A percentile compares a stretch with the other conserved stretches of the same genome.
Evolutionary conservation across 805 yeast genomes (phyloP).

Genomic region (Candida awuae): DNA sequence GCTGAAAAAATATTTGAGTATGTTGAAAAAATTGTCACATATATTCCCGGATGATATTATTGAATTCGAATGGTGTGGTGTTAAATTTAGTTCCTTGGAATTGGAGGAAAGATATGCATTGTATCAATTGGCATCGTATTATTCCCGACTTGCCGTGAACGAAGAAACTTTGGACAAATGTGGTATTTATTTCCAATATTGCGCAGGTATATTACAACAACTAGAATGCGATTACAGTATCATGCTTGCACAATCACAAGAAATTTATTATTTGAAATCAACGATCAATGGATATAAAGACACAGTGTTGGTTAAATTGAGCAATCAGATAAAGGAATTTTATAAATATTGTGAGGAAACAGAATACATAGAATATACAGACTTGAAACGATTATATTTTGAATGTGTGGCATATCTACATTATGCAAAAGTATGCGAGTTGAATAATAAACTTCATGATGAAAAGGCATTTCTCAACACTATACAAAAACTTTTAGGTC

Average conservation of each 20-base stretch:
- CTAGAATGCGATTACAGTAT: slow-evolving; percentile 7
- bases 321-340: slow-evolving; percentile 52
- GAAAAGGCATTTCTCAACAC: slow-evolving; percentile 52
- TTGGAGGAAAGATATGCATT: slow-evolving; percentile 58
- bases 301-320: slow-evolving; percentile 52
- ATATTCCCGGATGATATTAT: slow-evolving; percentile 61
- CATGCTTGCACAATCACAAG: slow-evolving; percentile 76
- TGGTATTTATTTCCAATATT: slow-evolving; percentile 55
- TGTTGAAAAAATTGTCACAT: slow-evolving; percentile 34
- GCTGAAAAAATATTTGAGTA: slow-evolving; percentile 34
- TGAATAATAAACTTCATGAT: slow-evolving; percentile 53
- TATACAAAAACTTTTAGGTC: slow-evolving; percentile 33
- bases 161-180: slow-evolving; percentile 54
- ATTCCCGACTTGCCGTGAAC: slow-evolving; percentile 46
- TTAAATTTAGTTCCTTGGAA: slow-evolving; percentile 33
- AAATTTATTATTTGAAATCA: slow-evolving; percentile 75
- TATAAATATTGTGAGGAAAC: slow-evolving; percentile 34
- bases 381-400: slow-evolving; percentile 57
- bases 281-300: slow-evolving; percentile 42
- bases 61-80: slow-evolving; percentile 66
- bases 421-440: slow-evolving; percentile 42
- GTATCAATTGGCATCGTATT: slow-evolving; percentile 62
- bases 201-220: slow-evolving; percentile 50
- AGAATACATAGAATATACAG: slow-evolving; percentile 59
- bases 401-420: slow-evolving; percentile 64